Base-by-base conservation (phyloP, 495 filamentous ascomycete species). In the Aspergillus carlsbadensis region DNA sequence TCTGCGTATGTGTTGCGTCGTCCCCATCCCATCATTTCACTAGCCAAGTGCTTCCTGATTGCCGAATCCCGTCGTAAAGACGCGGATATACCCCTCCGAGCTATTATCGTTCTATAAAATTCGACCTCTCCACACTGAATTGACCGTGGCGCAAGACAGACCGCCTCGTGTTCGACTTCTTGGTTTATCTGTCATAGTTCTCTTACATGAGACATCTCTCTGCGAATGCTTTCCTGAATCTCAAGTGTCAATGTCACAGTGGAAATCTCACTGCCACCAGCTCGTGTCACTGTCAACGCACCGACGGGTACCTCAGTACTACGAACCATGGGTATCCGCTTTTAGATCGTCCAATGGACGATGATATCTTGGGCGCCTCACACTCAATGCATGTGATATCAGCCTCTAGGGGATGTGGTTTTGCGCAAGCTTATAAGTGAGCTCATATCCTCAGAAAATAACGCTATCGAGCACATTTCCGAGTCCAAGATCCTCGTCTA, bases 221-320 rank as follows among this genome's bases (percentile, higher is more conserved):
- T 29, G 4, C 26, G 26, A 29, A 29, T 29, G 8, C 29, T 21
- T 5, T 26, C 15, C 17, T 21, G 10, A 8, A 29, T 3, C 45
- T 24, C 46, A 13, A 15, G 5, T 17, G 18, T 8, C 45, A 2
- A 22, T 22, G 40, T 43, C 22, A 43, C 45, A 47, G 26, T 31
- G 14, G 13, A n/a, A 17, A 33, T 49, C 45, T 36, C 35, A 20
- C 45, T 35, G 17, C 2, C 31, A 49, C 31, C 26, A 18, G 31
- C 6, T 34, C 15, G 45, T 49, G 45, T 22, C 29, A 49, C 45
- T 22, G 15, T 49, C 45, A 36, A 31, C 45, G 45, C 45, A 26
- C 35, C 6, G 15, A 18, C 22, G 29, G 26, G 44, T 10, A 43
- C 29, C 17, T 13, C 17, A 14, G 31, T 49, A 14, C 45, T 49